Percentiles rank a stretch among this genome's conserved stretches.
Evolutionary conservation across 345 rosid genomes (phyloP).

Genomic region (Noccaea caerulescens): DNA sequence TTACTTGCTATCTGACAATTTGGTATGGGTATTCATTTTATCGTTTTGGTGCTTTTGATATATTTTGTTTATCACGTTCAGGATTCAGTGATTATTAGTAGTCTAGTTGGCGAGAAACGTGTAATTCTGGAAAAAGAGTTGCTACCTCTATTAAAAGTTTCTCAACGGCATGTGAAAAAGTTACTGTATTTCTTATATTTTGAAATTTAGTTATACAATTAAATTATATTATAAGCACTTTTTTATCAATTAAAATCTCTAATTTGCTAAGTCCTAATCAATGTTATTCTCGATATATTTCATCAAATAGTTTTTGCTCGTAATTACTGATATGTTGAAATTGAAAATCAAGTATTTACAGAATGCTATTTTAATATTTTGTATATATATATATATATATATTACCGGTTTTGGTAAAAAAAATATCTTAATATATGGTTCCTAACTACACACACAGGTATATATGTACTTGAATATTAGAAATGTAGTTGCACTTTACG

Average conservation of each 20-base stretch:
- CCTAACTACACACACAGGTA: not conserved
- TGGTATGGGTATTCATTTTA: not conserved
- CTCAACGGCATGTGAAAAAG: no score
- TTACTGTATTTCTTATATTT: no score
- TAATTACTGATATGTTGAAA: not conserved
- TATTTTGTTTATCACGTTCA: not conserved
- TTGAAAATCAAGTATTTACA: not conserved
- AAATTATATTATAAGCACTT: no score
- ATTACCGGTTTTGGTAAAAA: not conserved
- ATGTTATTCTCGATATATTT: no score
- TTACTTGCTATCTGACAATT: slow-evolving; percentile 1
- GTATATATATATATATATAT: not conserved
- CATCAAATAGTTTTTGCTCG: no score
- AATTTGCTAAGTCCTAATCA: no score
- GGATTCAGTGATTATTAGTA: slow-evolving; percentile 7
- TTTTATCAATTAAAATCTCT: no score
- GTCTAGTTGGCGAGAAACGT: not conserved
- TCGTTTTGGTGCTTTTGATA: not conserved
- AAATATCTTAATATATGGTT: not conserved
- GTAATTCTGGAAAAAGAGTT: no score
- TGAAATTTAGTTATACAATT: no score
- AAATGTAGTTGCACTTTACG: slow-evolving; percentile 11
- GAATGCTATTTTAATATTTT: not conserved
- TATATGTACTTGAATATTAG: slow-evolving; percentile 14
- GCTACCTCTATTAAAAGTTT: no score